Conservation (phyloP, 352 stramenopile genomes). For the Globisporangium echinulatum region DNA sequence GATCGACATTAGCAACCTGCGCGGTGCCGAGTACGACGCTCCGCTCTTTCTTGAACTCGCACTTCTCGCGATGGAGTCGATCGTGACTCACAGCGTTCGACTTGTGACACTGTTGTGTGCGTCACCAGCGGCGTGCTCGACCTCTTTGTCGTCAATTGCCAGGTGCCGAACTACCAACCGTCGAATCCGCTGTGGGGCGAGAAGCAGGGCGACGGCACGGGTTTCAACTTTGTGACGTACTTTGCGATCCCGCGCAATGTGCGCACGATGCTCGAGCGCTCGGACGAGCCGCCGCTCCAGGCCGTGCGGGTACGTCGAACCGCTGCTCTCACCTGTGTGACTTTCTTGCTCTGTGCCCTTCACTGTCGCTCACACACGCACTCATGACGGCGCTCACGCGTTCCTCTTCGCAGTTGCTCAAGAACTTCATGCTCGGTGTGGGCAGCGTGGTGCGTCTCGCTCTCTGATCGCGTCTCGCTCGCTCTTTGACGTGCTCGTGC, state of each 20-base stretch:
- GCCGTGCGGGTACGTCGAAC: conserved; percentile 32
- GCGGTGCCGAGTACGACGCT: conserved; percentile 18
- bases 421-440: conserved; percentile 32
- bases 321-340: not conserved
- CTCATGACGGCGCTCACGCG: too few species aligned
- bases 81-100: too few species aligned
- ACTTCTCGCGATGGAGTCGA: too few species aligned
- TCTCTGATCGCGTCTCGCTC: not conserved
- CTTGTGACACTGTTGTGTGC: not conserved
- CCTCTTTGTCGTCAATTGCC: conserved; percentile 78
- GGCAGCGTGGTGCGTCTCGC: conserved; percentile 19
- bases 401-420: conserved; percentile 21
- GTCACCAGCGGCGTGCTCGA: conserved; percentile 29
- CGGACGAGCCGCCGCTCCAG: conserved; percentile 29
- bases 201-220: conserved; percentile 58
- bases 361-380: not conserved
- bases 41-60: too few species aligned
- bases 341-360: not conserved
- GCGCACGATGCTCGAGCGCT: conserved; percentile 40
- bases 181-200: conserved; percentile 82
- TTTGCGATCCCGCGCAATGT: conserved; percentile 57
- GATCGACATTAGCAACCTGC: conserved; percentile 47
- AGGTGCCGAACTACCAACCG: conserved; percentile 77
- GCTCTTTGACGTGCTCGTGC: not conserved
- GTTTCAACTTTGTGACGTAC: conserved; percentile 82